Evolutionary conservation across 2,329 filamentous ascomycete genomes (phyloP).

Genomic region (Fusarium coicis): DNA sequence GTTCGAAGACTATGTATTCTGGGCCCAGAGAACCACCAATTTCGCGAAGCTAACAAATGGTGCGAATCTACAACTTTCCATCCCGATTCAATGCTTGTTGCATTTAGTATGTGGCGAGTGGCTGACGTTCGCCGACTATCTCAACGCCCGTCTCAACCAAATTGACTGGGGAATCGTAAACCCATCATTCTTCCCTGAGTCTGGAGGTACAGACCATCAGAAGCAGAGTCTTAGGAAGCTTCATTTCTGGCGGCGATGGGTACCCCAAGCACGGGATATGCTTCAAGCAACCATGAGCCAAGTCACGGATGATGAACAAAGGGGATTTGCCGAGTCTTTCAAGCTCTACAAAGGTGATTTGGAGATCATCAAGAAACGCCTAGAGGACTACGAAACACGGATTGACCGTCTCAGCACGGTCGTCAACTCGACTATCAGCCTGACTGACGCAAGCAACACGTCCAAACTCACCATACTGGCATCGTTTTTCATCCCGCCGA

Average conservation of each 20-base stretch:
- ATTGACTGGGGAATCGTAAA: neutral
- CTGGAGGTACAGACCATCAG: neutral
- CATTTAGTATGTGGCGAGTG: neutral
- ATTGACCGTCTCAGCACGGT: neutral
- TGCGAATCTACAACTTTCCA: neutral
- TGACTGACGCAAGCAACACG: neutral
- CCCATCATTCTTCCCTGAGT: neutral
- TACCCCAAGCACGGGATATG: neutral
- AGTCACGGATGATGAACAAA: accelerated
- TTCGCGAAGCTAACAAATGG: accelerated
- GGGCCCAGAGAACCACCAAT: neutral
- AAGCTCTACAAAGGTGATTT: neutral
- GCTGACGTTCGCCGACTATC: neutral
- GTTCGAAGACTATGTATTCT: neutral
- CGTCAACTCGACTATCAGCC: neutral
- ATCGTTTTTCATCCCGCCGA: neutral
- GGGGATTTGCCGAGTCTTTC: accelerated
- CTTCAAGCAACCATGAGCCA: neutral
- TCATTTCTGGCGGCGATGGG: neutral
- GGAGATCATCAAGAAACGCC: neutral
- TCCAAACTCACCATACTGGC: neutral
- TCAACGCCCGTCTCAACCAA: neutral
- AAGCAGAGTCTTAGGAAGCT: neutral
- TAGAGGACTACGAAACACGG: neutral
- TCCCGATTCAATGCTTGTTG: neutral